Evolutionary conservation across 306 rosid genomes (phyloP).

Genomic region (Cicer arietinum): DNA sequence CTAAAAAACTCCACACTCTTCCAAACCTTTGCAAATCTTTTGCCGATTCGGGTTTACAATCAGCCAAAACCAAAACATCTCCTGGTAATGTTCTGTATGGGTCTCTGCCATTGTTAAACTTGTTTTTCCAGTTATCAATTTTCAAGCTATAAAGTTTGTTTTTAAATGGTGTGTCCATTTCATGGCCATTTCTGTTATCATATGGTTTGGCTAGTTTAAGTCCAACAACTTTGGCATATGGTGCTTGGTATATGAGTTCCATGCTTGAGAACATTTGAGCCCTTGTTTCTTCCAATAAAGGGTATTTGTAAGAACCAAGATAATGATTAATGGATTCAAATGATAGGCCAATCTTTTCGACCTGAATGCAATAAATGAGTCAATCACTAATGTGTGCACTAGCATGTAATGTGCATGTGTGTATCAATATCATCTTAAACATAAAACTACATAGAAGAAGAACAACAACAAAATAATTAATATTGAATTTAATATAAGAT

Average conservation of each 20-base stretch:
- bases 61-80: constrained; percentile 61
- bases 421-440: too few relatives aligned
- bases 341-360: constrained; percentile 49
- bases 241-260: constrained; percentile 53
- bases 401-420: too few relatives aligned
- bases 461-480: too few relatives aligned
- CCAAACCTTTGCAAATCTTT: constrained; percentile 54
- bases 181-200: neutral
- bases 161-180: neutral
- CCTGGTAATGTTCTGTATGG: constrained; percentile 65
- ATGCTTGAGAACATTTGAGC: constrained; percentile 56
- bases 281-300: constrained; percentile 72
- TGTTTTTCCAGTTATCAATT: constrained; percentile 58
- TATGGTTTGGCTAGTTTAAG: constrained; percentile 44
- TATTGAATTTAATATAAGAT: neutral
- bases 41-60: constrained; percentile 56
- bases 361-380: constrained; percentile 12
- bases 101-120: constrained; percentile 49
- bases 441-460: too few relatives aligned
- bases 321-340: constrained; percentile 56
- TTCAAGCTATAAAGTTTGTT: constrained; percentile 41
- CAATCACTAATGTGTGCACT: too few relatives aligned
- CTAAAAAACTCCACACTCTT: constrained; percentile 55
- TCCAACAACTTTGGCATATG: constrained; percentile 51
- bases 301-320: constrained; percentile 49